Evolutionary conservation across 2,329 filamentous ascomycete genomes (phyloP).

Genomic region (Exophiala sp.): DNA sequence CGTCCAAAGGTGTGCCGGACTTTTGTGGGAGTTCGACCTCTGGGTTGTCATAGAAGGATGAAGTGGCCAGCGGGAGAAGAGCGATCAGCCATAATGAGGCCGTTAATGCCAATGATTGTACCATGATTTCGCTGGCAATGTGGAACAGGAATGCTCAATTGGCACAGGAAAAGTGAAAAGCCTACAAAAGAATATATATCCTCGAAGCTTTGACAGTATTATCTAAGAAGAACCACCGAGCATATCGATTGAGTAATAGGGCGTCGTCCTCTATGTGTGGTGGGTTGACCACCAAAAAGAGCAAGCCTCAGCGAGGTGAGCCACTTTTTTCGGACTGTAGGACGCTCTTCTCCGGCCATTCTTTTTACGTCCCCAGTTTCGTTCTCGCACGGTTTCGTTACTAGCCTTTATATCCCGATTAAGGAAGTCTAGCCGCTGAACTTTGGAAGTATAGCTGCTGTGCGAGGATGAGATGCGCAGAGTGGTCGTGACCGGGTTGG

Average conservation of each 20-base stretch:
- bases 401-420: background rate
- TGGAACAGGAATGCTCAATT: background rate
- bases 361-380: too few relatives aligned
- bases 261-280: background rate
- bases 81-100: constrained; percentile 1
- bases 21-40: constrained; percentile 36
- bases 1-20: constrained; percentile 34
- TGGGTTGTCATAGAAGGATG: constrained; percentile 41
- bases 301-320: constrained; percentile 10
- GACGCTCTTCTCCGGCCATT: too few relatives aligned
- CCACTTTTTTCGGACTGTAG: too few relatives aligned
- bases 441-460: background rate
- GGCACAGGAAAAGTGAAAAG: background rate
- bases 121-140: background rate
- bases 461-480: constrained; percentile 44
- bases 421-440: background rate
- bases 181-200: background rate
- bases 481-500: constrained; percentile 80
- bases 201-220: background rate
- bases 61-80: constrained; percentile 11
- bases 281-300: background rate
- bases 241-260: background rate
- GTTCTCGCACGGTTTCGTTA: too few relatives aligned
- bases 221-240: background rate
- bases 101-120: background rate